Evolutionary conservation across 2,329 filamentous ascomycete genomes (phyloP).

Genomic region (Penicillium sp.): DNA sequence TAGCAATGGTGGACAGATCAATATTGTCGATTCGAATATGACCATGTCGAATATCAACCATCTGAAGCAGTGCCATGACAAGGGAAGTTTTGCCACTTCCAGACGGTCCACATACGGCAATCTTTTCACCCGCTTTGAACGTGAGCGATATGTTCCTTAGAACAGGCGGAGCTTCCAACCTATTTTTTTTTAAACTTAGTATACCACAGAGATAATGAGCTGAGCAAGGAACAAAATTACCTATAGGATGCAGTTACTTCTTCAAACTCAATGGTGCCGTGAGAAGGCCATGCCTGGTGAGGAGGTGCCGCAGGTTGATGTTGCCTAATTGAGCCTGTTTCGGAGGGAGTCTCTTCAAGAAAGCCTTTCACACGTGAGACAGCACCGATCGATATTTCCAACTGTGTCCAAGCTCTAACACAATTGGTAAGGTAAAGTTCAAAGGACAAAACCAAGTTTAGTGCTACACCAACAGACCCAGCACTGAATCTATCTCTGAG

Average conservation of each 20-base stretch:
- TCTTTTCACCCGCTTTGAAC: constrained; percentile 39
- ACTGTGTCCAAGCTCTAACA: constrained; percentile 51
- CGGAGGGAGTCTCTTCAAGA: constrained; percentile 39
- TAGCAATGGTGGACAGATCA: constrained; percentile 35
- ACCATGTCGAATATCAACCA: constrained; percentile 39
- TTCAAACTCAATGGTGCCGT: constrained; percentile 41
- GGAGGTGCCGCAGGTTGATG: constrained; percentile 36
- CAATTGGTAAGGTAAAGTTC: constrained; percentile 48
- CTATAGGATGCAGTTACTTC: constrained; percentile 34
- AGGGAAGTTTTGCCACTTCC: constrained; percentile 37
- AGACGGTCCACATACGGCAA: constrained; percentile 40
- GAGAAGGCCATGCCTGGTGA: constrained; percentile 40
- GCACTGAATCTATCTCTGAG: constrained; percentile 40
- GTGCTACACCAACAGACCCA: constrained; percentile 50
- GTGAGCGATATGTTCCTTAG: constrained; percentile 44
- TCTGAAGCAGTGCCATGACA: constrained; percentile 38
- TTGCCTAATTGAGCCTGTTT: constrained; percentile 38
- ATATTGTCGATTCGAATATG: constrained; percentile 40
- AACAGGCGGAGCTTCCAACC: constrained; percentile 30
- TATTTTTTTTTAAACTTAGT: too few species aligned
- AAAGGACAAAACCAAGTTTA: constrained; percentile 53
- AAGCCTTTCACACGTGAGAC: constrained; percentile 54
- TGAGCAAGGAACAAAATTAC: constrained; percentile 3
- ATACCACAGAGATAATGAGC: too few species aligned
- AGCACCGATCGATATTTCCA: constrained; percentile 57